Conservation (phyloP, 2,329 filamentous ascomycete species). For the Canariomyces notabilis region DNA sequence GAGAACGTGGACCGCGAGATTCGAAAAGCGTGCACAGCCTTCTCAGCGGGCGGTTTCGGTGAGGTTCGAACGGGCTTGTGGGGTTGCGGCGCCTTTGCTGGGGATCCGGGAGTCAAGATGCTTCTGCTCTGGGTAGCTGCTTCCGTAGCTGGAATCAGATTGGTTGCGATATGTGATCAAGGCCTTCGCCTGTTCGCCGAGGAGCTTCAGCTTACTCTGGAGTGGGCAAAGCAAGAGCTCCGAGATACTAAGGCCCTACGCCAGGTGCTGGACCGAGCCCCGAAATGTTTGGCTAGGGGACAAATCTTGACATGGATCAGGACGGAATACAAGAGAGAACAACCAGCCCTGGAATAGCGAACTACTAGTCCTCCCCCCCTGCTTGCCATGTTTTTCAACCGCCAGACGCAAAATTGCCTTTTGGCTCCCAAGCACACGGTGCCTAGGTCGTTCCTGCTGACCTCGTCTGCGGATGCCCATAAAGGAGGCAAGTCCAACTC, state of each 20-base stretch:
- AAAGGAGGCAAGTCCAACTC: too few relatives aligned
- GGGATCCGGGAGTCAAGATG: conserved; percentile 31
- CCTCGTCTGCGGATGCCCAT: too few relatives aligned
- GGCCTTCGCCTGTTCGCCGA: background rate
- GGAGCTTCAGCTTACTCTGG: background rate
- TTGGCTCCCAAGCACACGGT: too few relatives aligned
- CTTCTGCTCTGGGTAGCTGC: conserved; percentile 32
- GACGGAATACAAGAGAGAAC: too few relatives aligned
- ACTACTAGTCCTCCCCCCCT: too few relatives aligned
- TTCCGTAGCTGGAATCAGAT: conserved; percentile 20
- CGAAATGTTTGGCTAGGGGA: background rate
- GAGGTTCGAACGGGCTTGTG: conserved; percentile 29
- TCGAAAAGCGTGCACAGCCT: conserved; percentile 28
- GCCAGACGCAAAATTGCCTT: too few relatives aligned
- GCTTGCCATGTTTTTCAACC: too few relatives aligned
- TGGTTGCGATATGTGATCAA: conserved; percentile 19
- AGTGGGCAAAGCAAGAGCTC: background rate
- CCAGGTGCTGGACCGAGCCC: background rate
- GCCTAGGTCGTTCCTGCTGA: too few relatives aligned
- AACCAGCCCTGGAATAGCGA: too few relatives aligned
- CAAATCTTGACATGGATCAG: conserved; percentile 1
- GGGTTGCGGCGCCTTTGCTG: conserved; percentile 35
- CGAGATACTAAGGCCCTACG: background rate
- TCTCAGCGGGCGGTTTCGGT: conserved; percentile 21
- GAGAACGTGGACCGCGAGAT: conserved; percentile 30